Percentiles rank a stretch among this genome's conserved stretches.
phyloP scores from a whole-genome alignment of 345 rosid genomes.

The Brassica carinata region DNA sequence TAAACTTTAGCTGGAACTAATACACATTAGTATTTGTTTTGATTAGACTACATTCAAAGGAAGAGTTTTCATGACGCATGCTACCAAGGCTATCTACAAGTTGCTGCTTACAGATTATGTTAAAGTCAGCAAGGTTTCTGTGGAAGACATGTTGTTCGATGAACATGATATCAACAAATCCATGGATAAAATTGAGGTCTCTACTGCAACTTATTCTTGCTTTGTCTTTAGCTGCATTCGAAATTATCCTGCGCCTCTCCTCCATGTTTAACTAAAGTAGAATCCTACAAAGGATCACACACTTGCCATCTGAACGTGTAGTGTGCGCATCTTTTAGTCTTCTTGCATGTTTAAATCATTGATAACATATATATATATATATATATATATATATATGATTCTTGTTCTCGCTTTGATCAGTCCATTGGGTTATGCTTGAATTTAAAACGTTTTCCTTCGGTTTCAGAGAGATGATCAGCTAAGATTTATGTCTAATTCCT shows the following conservation, averaged over 20 bases:
- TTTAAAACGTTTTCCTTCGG: not conserved
- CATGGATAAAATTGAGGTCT: constrained; percentile 95
- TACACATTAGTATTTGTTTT: constrained; percentile 7
- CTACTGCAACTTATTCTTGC: constrained; percentile 9
- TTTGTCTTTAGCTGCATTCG: not conserved
- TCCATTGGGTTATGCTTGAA: not conserved
- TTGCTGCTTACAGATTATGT: constrained; percentile 87
- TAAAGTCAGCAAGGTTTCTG: constrained; percentile 95
- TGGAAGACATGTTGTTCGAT: constrained; percentile 94
- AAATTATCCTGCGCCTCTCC: not conserved
- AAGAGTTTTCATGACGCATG: constrained; percentile 94
- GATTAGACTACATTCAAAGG: constrained; percentile 87
- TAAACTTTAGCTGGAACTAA: constrained; percentile 4
- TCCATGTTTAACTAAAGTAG: not conserved
- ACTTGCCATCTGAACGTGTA: not conserved
- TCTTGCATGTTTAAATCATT: not conserved
- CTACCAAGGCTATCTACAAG: constrained; percentile 93
- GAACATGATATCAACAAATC: constrained; percentile 86
- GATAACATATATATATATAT: not conserved
- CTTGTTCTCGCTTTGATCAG: not conserved
- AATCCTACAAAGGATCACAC: not conserved
- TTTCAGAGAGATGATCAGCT: not conserved
- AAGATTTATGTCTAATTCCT: not conserved
- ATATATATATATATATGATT: not conserved
- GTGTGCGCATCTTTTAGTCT: not conserved